These are phyloP conservation scores for Chlamydomonas sp. DNA, from an alignment of 139 green algal species.

Conservation along the genomic window DNA sequence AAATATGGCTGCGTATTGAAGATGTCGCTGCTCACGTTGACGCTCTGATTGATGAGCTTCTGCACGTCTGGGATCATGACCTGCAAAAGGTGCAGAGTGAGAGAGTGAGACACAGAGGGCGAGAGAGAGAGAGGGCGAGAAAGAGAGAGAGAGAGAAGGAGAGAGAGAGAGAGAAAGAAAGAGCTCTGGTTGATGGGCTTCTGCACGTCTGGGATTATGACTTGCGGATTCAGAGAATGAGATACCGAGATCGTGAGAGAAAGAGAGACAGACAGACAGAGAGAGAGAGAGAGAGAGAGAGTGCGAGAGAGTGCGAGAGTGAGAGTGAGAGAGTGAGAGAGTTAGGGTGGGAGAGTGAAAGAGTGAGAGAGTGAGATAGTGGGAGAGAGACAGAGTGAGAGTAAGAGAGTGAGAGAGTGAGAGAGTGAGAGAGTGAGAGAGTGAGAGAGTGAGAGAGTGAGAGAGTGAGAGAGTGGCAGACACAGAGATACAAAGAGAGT, in stretches of 20 bases:
- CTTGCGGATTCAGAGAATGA: constrained; percentile 25
- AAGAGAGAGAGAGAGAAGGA: neutral
- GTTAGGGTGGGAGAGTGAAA: no score
- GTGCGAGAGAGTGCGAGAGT: no score
- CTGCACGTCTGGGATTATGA: constrained; percentile 56
- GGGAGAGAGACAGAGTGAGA: no score
- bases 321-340: no score
- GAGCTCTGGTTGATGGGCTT: constrained; percentile 55
- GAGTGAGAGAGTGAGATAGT: no score
- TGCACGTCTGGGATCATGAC: constrained; percentile 57
- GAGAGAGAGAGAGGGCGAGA: neutral
- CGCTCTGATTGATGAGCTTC: constrained; percentile 56
- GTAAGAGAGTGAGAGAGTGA: no score
- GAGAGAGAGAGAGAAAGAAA: constrained; percentile 43
- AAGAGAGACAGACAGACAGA: neutral
- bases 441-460: no score
- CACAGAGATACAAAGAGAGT: no score
- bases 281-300: neutral
- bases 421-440: no score
- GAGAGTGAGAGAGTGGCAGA: no score
- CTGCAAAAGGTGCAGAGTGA: constrained; percentile 16
- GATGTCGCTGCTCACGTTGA: constrained; percentile 46
- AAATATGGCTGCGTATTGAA: constrained; percentile 46
- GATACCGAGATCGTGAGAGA: neutral
- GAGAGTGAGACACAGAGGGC: neutral